Conservation (phyloP, 805 yeast species). For the Candida nonsorbophila region DNA sequence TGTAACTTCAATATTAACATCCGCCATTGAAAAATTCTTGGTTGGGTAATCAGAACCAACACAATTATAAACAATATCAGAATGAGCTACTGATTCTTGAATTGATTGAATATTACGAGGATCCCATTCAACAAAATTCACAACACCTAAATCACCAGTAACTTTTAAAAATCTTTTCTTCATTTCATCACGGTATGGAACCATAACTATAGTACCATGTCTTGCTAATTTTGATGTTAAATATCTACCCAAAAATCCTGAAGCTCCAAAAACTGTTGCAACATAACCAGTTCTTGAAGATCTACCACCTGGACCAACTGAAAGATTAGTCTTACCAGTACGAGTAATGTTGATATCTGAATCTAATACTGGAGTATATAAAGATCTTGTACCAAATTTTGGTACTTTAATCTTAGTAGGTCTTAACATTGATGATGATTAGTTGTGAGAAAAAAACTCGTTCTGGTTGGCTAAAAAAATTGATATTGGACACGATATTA, state of each 20-base stretch:
- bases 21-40: conserved; percentile 78
- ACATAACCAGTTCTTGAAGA: conserved; percentile 85
- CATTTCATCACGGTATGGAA: conserved; percentile 79
- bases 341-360: conserved; percentile 69
- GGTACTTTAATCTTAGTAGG: background rate
- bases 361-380: conserved; percentile 38
- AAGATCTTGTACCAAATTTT: conserved; percentile 19
- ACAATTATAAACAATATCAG: conserved; percentile 79
- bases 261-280: conserved; percentile 82
- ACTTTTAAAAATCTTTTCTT: conserved; percentile 74
- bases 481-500: conserved; percentile 1
- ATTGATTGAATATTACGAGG: conserved; percentile 71
- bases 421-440: conserved; percentile 6
- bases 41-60: conserved; percentile 73
- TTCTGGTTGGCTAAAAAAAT: conserved; percentile 26
- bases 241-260: conserved; percentile 75
- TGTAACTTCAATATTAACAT: conserved; percentile 75
- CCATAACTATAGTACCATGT: conserved; percentile 73
- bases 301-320: conserved; percentile 76
- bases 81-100: conserved; percentile 70
- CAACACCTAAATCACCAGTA: conserved; percentile 83
- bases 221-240: conserved; percentile 68
- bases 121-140: conserved; percentile 78
- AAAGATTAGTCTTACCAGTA: conserved; percentile 65
- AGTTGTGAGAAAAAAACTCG: conserved; percentile 6